phyloP scores from a whole-genome alignment of 2,329 filamentous ascomycete species.

The Sporothrix pseudoabietina region DNA sequence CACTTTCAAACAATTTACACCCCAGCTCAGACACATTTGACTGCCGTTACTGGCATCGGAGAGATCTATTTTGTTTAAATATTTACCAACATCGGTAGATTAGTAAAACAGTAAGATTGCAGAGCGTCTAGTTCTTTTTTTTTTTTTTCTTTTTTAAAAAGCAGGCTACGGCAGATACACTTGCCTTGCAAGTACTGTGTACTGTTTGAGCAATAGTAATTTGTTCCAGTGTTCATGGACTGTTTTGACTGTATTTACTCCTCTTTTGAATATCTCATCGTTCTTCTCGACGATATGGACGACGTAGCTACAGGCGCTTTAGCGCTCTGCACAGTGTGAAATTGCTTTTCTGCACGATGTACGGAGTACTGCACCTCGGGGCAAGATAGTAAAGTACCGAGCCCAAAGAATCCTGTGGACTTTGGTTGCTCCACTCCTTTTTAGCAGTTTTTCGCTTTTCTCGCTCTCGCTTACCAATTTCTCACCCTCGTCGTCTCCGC shows the following conservation, averaged over 20 bases:
- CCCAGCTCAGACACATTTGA: background rate
- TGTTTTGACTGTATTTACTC: no score
- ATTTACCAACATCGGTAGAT: conserved; percentile 8
- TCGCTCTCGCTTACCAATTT: background rate
- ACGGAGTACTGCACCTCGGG: background rate
- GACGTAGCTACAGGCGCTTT: background rate
- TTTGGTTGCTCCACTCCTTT: background rate
- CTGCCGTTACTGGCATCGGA: background rate
- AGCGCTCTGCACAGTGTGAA: background rate
- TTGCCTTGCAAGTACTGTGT: background rate
- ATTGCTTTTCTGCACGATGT: background rate
- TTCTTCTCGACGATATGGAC: background rate
- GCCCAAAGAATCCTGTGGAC: background rate
- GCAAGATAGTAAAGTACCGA: conserved; percentile 5
- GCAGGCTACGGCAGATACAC: background rate
- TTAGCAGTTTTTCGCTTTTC: background rate
- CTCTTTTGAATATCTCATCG: background rate
- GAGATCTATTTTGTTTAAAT: conserved; percentile 13
- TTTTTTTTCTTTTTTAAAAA: background rate
- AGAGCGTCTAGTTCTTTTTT: background rate
- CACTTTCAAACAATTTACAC: background rate
- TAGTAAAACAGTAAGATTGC: background rate
- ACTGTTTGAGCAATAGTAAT: no score
- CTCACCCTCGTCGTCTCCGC: background rate
- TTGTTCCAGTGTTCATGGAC: background rate